Conservation (phyloP, 805 yeast species). For the Candida tibetensis region DNA sequence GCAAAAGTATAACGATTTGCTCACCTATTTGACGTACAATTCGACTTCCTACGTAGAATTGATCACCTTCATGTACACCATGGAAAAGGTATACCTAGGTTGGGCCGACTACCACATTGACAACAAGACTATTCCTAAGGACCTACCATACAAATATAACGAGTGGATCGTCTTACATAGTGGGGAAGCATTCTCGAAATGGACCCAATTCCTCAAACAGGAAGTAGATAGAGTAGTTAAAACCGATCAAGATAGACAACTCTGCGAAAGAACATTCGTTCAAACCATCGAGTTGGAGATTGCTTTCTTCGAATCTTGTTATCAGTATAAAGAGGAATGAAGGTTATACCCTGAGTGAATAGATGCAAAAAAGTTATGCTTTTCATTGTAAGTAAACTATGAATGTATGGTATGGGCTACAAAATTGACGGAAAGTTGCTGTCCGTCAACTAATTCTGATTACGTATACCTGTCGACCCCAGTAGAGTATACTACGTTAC, state of each 20-base stretch:
- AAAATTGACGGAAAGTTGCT: no score
- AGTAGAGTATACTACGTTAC: no score
- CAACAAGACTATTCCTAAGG: conserved; percentile 14
- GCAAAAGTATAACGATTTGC: conserved; percentile 31
- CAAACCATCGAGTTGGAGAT: conserved; percentile 40
- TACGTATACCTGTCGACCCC: no score
- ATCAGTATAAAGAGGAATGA: conserved; percentile 15
- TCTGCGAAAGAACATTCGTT: conserved; percentile 25
- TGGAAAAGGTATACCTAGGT: conserved; percentile 50
- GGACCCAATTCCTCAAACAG: conserved; percentile 45
- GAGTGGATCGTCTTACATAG: conserved; percentile 55
- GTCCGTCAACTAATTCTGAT: no score
- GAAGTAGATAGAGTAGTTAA: conserved; percentile 42
- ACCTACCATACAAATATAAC: conserved; percentile 43
- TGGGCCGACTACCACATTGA: conserved; percentile 46
- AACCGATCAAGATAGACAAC: conserved; percentile 17
- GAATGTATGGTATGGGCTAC: no score
- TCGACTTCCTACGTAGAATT: conserved; percentile 36
- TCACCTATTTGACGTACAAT: conserved; percentile 26
- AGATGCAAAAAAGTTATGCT: no score
- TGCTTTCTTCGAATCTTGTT: conserved; percentile 49
- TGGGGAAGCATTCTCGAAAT: conserved; percentile 44
- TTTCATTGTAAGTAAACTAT: no score
- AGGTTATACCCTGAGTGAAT: no score
- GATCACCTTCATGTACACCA: conserved; percentile 42